Evolutionary conservation across 2,329 filamentous ascomycete genomes (phyloP).

Genomic region (Hymenoscyphus occultus): DNA sequence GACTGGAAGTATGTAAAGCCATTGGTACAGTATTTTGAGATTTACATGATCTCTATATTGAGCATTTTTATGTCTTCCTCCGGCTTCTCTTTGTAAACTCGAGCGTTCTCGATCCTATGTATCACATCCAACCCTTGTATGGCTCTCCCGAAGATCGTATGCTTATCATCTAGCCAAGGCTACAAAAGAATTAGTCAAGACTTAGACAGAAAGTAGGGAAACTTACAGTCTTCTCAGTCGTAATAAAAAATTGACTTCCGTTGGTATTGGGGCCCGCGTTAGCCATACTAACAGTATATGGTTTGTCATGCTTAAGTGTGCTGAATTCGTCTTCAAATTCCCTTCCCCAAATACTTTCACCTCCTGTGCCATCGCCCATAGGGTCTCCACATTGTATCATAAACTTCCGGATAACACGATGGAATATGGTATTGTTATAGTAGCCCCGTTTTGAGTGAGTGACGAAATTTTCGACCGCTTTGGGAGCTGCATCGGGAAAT

Average conservation of each 20-base stretch:
- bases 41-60: slow-evolving; percentile 58
- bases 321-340: slow-evolving; percentile 95
- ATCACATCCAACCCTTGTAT: slow-evolving; percentile 91
- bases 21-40: not conserved
- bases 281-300: slow-evolving; percentile 96
- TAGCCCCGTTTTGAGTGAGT: slow-evolving; percentile 87
- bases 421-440: slow-evolving; percentile 97
- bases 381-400: slow-evolving; percentile 94
- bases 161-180: slow-evolving; percentile 93
- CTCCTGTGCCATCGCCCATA: slow-evolving; percentile 82
- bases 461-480: slow-evolving; percentile 95
- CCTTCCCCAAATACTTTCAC: slow-evolving; percentile 88
- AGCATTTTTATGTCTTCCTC: slow-evolving; percentile 97
- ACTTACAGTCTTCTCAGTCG: slow-evolving; percentile 87
- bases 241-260: slow-evolving; percentile 97
- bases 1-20: too few species aligned
- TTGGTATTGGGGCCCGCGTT: slow-evolving; percentile 96
- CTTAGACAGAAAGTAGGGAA: slow-evolving; percentile 3
- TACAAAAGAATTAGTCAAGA: slow-evolving; percentile 36
- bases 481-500: slow-evolving; percentile 89
- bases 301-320: slow-evolving; percentile 86
- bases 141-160: slow-evolving; percentile 91
- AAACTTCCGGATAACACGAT: slow-evolving; percentile 94
- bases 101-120: slow-evolving; percentile 89
- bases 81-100: slow-evolving; percentile 85